phyloP scores from a whole-genome alignment of 345 rosid species.

The Combretum micranthum region DNA sequence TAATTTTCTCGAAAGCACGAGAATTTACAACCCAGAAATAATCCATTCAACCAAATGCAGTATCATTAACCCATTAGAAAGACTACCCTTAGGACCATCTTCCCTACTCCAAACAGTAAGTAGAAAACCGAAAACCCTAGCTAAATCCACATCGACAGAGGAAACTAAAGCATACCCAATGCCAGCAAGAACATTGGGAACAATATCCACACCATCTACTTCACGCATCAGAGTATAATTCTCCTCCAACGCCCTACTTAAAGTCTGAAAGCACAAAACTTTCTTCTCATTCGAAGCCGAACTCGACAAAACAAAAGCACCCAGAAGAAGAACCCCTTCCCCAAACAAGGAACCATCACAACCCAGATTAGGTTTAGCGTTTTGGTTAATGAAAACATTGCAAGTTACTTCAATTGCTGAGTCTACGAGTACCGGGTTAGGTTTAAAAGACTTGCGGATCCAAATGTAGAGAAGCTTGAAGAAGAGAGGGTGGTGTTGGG shows the following conservation, averaged over 20 bases:
- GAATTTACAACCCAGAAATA: constrained; percentile 49
- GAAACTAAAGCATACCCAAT: constrained; percentile 73
- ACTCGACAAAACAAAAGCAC: constrained; percentile 58
- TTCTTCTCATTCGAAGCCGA: constrained; percentile 45
- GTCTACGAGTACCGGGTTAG: constrained; percentile 48
- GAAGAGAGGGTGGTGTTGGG: constrained; percentile 53
- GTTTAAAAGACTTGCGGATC: constrained; percentile 80
- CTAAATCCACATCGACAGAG: constrained; percentile 34
- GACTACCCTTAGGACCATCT: constrained; percentile 40
- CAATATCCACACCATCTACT: constrained; percentile 23
- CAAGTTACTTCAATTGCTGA: constrained; percentile 51
- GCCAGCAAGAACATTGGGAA: constrained; percentile 69
- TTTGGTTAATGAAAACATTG: constrained; percentile 20
- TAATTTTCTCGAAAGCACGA: constrained; percentile 34
- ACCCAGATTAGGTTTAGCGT: constrained; percentile 15
- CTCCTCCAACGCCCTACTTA: constrained; percentile 54
- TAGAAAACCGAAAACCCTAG: constrained; percentile 42
- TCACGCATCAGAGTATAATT: constrained; percentile 23
- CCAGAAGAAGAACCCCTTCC: constrained; percentile 57
- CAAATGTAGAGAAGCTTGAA: constrained; percentile 75
- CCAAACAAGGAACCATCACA: constrained; percentile 42
- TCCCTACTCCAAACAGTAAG: constrained; percentile 57
- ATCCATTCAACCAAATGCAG: constrained; percentile 86
- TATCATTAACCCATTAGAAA: constrained; percentile 64
- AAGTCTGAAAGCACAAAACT: constrained; percentile 45